phyloP scores from a whole-genome alignment of 1,284 basidiomycete genomes.

The Athelia sp. region DNA sequence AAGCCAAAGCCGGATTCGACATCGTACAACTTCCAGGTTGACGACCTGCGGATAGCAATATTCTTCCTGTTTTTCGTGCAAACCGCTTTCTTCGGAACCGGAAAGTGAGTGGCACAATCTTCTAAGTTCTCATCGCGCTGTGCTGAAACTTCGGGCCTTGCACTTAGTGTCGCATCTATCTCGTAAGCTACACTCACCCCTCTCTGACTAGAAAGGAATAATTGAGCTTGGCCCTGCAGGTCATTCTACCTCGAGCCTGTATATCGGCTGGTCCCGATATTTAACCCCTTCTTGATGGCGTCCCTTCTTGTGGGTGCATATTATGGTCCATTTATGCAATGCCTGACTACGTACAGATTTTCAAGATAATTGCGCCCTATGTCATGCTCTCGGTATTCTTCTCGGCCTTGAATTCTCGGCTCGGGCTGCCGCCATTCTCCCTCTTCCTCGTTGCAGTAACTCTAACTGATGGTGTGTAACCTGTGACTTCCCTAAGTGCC shows the following conservation, averaged over 20 bases:
- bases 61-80: constrained; percentile 89
- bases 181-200: constrained; percentile 45
- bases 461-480: constrained; percentile 62
- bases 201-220: not conserved
- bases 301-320: constrained; percentile 48
- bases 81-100: constrained; percentile 85
- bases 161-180: constrained; percentile 76
- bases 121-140: not conserved
- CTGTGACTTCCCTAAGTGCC: not conserved
- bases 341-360: constrained; percentile 48
- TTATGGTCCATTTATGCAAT: not conserved
- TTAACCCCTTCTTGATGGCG: constrained; percentile 85
- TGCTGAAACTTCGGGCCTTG: too few relatives aligned
- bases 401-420: constrained; percentile 59
- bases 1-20: constrained; percentile 7
- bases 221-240: constrained; percentile 26
- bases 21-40: constrained; percentile 45
- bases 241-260: constrained; percentile 90
- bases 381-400: constrained; percentile 69
- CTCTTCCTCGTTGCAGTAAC: constrained; percentile 72
- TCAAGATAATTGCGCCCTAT: constrained; percentile 82
- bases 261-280: constrained; percentile 83
- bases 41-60: constrained; percentile 71
- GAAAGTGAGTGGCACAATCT: constrained; percentile 58
- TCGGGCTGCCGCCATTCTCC: constrained; percentile 71